A percentile compares a stretch with the other conserved stretches of the same genome.
Conservation (phyloP, 1,284 basidiomycete species). For the Cryptococcus neoformans region DNA sequence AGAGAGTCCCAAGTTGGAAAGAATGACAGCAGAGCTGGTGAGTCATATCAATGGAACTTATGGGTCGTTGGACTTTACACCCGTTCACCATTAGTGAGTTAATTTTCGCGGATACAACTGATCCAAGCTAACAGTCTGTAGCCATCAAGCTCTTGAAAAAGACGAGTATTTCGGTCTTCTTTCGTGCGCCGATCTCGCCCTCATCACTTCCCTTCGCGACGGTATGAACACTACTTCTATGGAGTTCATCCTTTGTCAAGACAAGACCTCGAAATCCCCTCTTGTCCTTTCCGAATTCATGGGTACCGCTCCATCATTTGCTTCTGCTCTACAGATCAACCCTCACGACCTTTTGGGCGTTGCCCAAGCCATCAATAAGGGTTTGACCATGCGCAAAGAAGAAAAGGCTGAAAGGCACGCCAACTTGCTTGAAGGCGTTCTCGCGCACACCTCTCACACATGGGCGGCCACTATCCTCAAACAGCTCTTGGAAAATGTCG, state of each 20-base stretch:
- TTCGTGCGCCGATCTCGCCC: conserved; percentile 87
- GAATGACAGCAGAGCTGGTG: conserved; percentile 91
- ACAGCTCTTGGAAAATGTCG: conserved; percentile 80
- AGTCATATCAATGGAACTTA: conserved; percentile 97
- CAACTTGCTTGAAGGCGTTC: conserved; percentile 76
- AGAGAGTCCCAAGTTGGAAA: conserved; percentile 90
- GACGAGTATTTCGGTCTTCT: conserved; percentile 94
- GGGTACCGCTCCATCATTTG: conserved; percentile 63
- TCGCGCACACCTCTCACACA: conserved; percentile 92
- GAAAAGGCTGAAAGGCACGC: conserved; percentile 79
- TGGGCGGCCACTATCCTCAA: conserved; percentile 91
- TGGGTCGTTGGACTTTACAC: conserved; percentile 92
- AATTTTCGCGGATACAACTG: background rate
- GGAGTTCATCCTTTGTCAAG: conserved; percentile 96
- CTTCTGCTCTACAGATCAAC: conserved; percentile 50
- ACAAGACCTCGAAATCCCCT: conserved; percentile 70
- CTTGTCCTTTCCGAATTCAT: conserved; percentile 96
- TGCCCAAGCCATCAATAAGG: conserved; percentile 89
- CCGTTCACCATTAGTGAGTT: conserved; percentile 92
- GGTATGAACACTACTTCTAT: conserved; percentile 99
- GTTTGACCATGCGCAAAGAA: conserved; percentile 71
- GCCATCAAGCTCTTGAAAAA: conserved; percentile 94
- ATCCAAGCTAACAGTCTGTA: conserved; percentile 35
- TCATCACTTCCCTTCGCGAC: conserved; percentile 93
- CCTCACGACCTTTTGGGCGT: conserved; percentile 64